phyloP scores from a whole-genome alignment of 1,284 basidiomycete genomes.

The Stygiomarasmius scandens region DNA sequence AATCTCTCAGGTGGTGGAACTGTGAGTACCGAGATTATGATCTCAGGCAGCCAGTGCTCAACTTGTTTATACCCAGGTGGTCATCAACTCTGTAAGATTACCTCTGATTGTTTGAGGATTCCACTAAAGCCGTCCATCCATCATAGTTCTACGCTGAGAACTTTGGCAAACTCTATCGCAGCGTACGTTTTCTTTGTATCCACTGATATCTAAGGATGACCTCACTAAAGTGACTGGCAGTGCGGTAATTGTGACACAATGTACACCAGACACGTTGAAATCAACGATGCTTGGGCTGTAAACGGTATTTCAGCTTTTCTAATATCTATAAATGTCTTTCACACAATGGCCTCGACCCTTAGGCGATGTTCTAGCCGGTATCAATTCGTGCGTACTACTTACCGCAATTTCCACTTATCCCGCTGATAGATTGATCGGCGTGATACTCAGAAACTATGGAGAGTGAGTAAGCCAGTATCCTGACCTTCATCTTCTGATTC shows the following conservation, averaged over 20 bases:
- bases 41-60: not conserved
- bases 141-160: slow-evolving; percentile 38
- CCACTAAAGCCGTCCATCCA: not conserved
- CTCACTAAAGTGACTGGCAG: not conserved
- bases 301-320: slow-evolving; percentile 25
- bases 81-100: slow-evolving; percentile 37
- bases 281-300: slow-evolving; percentile 40
- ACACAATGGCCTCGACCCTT: too few species aligned
- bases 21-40: slow-evolving; percentile 15
- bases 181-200: slow-evolving; percentile 21
- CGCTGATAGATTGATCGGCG: not conserved
- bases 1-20: slow-evolving; percentile 30
- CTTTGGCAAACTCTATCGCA: slow-evolving; percentile 40
- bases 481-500: too few species aligned
- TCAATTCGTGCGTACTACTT: slow-evolving; percentile 8
- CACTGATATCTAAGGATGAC: too few species aligned
- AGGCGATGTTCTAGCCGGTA: slow-evolving; percentile 7
- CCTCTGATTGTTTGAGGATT: too few species aligned
- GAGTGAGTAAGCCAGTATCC: slow-evolving; percentile 24
- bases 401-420: not conserved
- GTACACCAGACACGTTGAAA: slow-evolving; percentile 28
- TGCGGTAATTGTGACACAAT: slow-evolving; percentile 31
- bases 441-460: slow-evolving; percentile 23
- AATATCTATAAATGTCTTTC: too few species aligned
- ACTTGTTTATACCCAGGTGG: slow-evolving; percentile 23